Percentiles rank a stretch among this genome's conserved stretches.
Conservation (phyloP, 306 rosid genomes). For the Betula pendula region DNA sequence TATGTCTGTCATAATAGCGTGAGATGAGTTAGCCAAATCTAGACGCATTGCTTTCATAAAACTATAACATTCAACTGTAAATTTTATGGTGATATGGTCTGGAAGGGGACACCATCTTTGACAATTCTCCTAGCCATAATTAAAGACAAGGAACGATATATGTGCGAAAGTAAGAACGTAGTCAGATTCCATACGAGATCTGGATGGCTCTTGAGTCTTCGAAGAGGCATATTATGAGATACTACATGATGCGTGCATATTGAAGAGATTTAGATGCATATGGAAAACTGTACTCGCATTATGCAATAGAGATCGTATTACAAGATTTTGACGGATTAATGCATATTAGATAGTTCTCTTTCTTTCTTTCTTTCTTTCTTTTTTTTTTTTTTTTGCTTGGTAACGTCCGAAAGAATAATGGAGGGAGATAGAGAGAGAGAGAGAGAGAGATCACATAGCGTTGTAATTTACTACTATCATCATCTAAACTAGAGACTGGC, state of each 20-base stretch:
- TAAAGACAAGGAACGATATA: too few species aligned
- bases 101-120: background rate
- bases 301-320: background rate
- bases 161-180: background rate
- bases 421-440: background rate
- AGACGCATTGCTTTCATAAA: background rate
- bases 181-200: background rate
- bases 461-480: background rate
- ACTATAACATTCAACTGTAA: background rate
- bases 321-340: background rate
- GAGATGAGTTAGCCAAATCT: background rate
- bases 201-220: background rate
- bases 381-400: background rate
- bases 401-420: background rate
- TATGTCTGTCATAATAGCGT: background rate
- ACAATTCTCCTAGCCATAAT: background rate
- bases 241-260: background rate
- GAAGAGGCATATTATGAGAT: background rate
- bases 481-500: background rate
- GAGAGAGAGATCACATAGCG: too few species aligned
- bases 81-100: background rate
- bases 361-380: too few species aligned
- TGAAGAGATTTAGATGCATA: background rate
- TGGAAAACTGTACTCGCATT: too few species aligned
- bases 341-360: background rate